Evolutionary conservation across 768 basidiomycete genomes (phyloP), one percentile per base, ranked within the genome.

Genomic region (Lactarius indigo): DNA sequence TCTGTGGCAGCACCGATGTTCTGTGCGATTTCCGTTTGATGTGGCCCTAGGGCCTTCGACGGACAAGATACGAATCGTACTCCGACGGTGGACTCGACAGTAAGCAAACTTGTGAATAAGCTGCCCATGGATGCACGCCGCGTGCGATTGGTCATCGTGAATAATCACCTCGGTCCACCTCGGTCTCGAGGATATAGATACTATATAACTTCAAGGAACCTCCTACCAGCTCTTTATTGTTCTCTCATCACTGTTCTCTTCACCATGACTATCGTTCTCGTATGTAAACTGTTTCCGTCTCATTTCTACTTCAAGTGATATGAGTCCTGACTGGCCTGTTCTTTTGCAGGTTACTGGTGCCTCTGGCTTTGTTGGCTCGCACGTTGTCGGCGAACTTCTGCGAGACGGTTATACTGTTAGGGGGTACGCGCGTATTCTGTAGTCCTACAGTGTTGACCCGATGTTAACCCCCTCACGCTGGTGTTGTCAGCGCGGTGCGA

Each of bases 351-450:
- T 82, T 18, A 82, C 81, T 35, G 82, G 82, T 30, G 79, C 78
- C n/a, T 79, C 81, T 26, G 80, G 82, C 23, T 83, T 73, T 57
- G 33, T 72, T 35, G 74, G 73, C 18, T 63, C 71, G 5, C 70
- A 73, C 50, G 65, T 75, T 28, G 61, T 72, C 26, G 37, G 64
- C 30, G 74, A 80, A 50, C 75, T 84, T 6, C 71, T 84, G 28
- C 71, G 79, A n/a, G 73, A 74, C n/a, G 85, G 85, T 1, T 83
- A 82, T 69, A 76, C 74, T 9, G 85, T 87, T 44, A 76, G 81
- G 69, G 85, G 81, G 80, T 75, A 56, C 20, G 70, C 44, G 23
- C 35, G 39, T 23, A 5, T 20, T 3, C 20, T 33, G 18, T 4
- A 18, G 17, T 15, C 15, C 9, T 30, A 5, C 26, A 28, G 5